Percentiles rank a stretch among this genome's conserved stretches.
Conservation (phyloP, 495 filamentous ascomycete species). For the Lentithecium fluviatile region DNA sequence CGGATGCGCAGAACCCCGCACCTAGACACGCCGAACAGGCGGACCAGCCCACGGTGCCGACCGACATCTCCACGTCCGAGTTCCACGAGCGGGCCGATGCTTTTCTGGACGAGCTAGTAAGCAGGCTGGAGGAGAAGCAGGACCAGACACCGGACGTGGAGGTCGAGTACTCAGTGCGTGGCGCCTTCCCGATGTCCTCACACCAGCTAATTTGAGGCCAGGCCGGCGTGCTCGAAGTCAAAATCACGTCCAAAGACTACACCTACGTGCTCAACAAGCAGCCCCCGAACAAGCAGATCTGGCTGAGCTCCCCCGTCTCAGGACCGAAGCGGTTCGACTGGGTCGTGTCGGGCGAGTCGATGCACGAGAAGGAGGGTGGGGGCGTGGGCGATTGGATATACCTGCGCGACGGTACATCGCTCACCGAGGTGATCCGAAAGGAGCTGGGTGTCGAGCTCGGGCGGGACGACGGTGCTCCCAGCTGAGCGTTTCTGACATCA, state of each 20-base stretch:
- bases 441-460: conserved; percentile 60
- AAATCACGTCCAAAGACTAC: conserved; percentile 56
- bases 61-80: conserved; percentile 68
- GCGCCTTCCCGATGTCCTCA: not conserved
- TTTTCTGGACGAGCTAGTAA: conserved; percentile 57
- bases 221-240: conserved; percentile 81
- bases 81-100: conserved; percentile 71
- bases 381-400: conserved; percentile 79
- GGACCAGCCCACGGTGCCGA: conserved; percentile 47
- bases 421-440: conserved; percentile 65
- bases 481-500: not conserved
- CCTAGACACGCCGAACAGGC: conserved; percentile 33
- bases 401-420: conserved; percentile 69
- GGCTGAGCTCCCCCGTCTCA: conserved; percentile 88
- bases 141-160: conserved; percentile 64
- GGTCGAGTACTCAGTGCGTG: conserved; percentile 59
- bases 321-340: conserved; percentile 93
- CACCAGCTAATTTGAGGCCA: conserved; percentile 42
- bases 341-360: conserved; percentile 66
- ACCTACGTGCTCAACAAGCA: conserved; percentile 97
- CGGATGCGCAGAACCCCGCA: conserved; percentile 40
- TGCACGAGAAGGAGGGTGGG: conserved; percentile 72
- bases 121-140: conserved; percentile 44
- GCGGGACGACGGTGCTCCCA: conserved; percentile 24
- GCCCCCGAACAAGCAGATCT: conserved; percentile 95